Evolutionary conservation across 2,329 filamentous ascomycete genomes (phyloP).

Genomic region (Botryotinia convoluta): DNA sequence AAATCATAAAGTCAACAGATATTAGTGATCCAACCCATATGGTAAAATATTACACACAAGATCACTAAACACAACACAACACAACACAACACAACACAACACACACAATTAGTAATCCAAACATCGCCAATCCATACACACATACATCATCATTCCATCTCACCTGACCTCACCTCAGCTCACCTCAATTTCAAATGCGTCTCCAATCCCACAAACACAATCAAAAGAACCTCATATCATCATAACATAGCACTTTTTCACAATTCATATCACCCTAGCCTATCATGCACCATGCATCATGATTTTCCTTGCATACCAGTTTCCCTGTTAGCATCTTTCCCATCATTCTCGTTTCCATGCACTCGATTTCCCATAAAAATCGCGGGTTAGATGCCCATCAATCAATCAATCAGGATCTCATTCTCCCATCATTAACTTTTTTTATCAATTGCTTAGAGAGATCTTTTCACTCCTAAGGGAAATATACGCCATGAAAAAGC

Average conservation of each 20-base stretch:
- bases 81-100: too few species aligned
- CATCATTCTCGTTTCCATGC: conserved; percentile 1
- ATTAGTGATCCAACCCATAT: background rate
- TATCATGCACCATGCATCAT: background rate
- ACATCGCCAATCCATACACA: background rate
- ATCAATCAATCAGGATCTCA: background rate
- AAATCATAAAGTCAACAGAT: background rate
- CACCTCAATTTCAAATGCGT: background rate
- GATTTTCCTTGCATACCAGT: background rate
- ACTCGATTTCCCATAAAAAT: background rate
- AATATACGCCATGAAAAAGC: conserved; percentile 10
- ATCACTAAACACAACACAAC: background rate
- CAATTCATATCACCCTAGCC: background rate
- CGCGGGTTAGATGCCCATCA: background rate
- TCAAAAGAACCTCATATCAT: background rate
- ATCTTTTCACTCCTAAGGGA: background rate
- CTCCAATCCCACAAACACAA: background rate
- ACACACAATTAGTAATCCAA: background rate
- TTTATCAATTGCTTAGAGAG: background rate
- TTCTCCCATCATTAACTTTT: conserved; percentile 2
- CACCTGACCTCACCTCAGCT: background rate
- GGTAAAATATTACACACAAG: background rate
- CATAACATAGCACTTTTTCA: background rate
- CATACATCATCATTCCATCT: background rate
- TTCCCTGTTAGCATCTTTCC: background rate